Base-by-base conservation (phyloP, 495 filamentous ascomycete genomes). In the Penicillium pulvis region DNA sequence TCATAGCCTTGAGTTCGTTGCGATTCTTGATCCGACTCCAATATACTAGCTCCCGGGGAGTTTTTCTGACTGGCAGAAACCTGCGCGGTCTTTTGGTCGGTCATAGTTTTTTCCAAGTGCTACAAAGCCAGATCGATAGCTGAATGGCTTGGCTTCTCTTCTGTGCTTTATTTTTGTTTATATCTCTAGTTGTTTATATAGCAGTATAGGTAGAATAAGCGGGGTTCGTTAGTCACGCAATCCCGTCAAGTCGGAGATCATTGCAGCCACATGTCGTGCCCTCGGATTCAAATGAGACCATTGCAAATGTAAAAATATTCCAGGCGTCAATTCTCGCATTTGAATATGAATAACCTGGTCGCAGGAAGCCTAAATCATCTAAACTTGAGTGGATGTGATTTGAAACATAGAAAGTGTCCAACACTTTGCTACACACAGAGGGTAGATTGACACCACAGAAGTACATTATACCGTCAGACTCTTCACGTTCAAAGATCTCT, bases 21-120 rank as follows among this genome's bases (percentile, higher is more conserved):
- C 33, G 23, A 55, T 28, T 63, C 56, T 42, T 14, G 51, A n/a
- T 63, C 60, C 3, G 56, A 56, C 6, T 59, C 56, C 10, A n/a
- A 35, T n/a, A 28, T 26, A 16, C 35, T 46, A 12, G 45, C 31
- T 23, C 33, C 43, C 9, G 51, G 47, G 16, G 50, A 51, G 11
- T 26, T 19, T 43, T 59, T 52, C n/a, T 28, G 45, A 46, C 28
- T 46, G 4, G 52, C 47, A 39, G 56, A 58, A 19, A 59, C 28
- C 17, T 43, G 16, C 14, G 50, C 42, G 24, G 20, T 33, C 19
- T 57, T 57, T 14, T 46, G 53, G 6, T 57, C 49, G 42, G 12
- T n/a, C 59, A 61, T 61, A 23, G 20, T 23, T 6, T 58, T 11
- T 46, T 24, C 14, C 10, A 30, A 24, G 8, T 16, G 1, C 28